phyloP scores from a whole-genome alignment of 768 basidiomycete genomes.

The Tremella mesenterica region DNA sequence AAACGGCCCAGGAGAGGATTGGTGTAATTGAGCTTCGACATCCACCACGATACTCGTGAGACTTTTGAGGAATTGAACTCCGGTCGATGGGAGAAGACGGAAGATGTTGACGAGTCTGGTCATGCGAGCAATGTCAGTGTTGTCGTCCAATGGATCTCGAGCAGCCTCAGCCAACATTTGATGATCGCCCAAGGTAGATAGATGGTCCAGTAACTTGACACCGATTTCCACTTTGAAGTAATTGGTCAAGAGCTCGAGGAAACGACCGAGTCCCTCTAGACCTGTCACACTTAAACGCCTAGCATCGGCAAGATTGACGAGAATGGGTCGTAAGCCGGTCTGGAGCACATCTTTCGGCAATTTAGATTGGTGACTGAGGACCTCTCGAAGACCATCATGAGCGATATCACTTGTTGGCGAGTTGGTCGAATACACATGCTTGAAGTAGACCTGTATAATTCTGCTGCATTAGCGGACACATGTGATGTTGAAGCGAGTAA shows the following conservation, averaged over 20 bases:
- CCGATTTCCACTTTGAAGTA: constrained; percentile 99
- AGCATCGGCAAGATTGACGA: constrained; percentile 96
- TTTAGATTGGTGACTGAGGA: constrained; percentile 77
- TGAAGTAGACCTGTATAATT: constrained; percentile 93
- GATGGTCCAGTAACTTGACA: constrained; percentile 91
- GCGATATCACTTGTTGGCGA: constrained; percentile 72
- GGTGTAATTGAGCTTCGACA: constrained; percentile 83
- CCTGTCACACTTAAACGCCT: constrained; percentile 86
- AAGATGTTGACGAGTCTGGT: constrained; percentile 95
- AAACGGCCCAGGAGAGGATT: constrained; percentile 80
- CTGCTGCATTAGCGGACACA: constrained; percentile 46
- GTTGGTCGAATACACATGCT: constrained; percentile 73
- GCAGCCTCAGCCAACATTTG: constrained; percentile 72
- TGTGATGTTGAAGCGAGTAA: not conserved
- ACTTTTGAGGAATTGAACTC: constrained; percentile 80
- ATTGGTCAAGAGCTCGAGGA: constrained; percentile 88
- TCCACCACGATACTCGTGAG: constrained; percentile 83
- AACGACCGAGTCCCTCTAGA: constrained; percentile 76
- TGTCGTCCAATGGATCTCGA: constrained; percentile 66
- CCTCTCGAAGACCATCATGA: constrained; percentile 82
- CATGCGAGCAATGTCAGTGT: constrained; percentile 83
- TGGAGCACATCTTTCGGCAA: constrained; percentile 92
- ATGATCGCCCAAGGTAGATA: constrained; percentile 81
- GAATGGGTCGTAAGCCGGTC: constrained; percentile 85
- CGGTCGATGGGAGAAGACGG: constrained; percentile 78